phyloP scores from a whole-genome alignment of 352 stramenopile species.

The Phytophthora pseudosyringae region DNA sequence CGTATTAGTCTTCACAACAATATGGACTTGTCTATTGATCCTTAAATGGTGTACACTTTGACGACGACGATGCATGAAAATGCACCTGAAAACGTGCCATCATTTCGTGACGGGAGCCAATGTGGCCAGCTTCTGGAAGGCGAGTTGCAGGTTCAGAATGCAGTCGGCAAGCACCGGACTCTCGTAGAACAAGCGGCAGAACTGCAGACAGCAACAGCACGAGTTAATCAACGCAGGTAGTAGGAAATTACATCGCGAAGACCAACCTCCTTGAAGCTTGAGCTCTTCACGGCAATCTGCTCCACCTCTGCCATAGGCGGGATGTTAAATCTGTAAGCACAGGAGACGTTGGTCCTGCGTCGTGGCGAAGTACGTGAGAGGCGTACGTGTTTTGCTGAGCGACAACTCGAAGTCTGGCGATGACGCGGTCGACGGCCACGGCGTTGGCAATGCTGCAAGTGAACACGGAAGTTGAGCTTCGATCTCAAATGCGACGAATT shows the following conservation, averaged over 20 bases:
- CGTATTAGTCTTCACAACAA: too few relatives aligned
- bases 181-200: conserved; percentile 60
- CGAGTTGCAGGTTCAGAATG: conserved; percentile 53
- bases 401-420: conserved; percentile 54
- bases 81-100: background rate
- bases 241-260: background rate
- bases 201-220: conserved; percentile 33
- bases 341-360: background rate
- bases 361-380: background rate
- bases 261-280: conserved; percentile 63
- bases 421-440: conserved; percentile 52
- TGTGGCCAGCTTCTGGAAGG: conserved; percentile 44
- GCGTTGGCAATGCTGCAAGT: conserved; percentile 50
- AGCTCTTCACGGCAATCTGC: conserved; percentile 56
- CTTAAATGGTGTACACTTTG: too few relatives aligned
- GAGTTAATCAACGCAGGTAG: background rate
- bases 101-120: conserved; percentile 10
- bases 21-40: too few relatives aligned
- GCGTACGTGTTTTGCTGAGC: conserved; percentile 54
- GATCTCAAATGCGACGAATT: background rate
- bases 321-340: conserved; percentile 39
- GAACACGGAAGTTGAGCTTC: background rate
- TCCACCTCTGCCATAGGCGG: conserved; percentile 62
- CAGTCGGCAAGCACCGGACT: conserved; percentile 37
- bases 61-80: background rate